A percentile compares a stretch with the other conserved stretches of the same genome.
These are phyloP conservation scores for Diaporthe amygdali DNA, from an alignment of 2,329 filamentous ascomycete species.

Conservation along the genomic window DNA sequence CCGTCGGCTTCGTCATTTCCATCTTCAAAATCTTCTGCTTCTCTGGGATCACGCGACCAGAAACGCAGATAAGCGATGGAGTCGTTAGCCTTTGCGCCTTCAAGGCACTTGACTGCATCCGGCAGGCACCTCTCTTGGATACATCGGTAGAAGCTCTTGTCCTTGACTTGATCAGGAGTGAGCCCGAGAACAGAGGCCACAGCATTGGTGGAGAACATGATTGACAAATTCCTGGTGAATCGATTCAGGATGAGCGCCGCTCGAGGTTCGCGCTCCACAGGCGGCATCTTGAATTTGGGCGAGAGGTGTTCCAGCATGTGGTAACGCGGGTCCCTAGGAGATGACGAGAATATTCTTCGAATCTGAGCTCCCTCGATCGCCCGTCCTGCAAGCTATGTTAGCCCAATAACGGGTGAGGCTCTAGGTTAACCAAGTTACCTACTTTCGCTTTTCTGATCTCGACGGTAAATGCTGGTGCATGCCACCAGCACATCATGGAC, in stretches of 20 bases:
- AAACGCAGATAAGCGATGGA: conserved; percentile 91
- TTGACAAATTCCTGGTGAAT: conserved; percentile 80
- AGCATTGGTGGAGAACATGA: conserved; percentile 86
- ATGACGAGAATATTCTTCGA: conserved; percentile 79
- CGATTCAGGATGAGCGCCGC: conserved; percentile 86
- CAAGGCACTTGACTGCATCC: conserved; percentile 79
- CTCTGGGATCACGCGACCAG: conserved; percentile 77
- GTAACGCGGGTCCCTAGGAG: conserved; percentile 82
- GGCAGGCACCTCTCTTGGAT: conserved; percentile 78
- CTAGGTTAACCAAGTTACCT: conserved; percentile 42
- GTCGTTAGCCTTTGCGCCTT: conserved; percentile 87
- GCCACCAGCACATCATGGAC: conserved; percentile 89
- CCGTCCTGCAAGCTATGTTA: conserved; percentile 59
- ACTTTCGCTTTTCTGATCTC: conserved; percentile 76
- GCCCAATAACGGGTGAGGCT: background rate
- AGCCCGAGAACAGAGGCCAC: conserved; percentile 79
- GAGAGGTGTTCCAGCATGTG: conserved; percentile 89
- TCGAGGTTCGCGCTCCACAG: conserved; percentile 75
- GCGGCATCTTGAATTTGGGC: conserved; percentile 73
- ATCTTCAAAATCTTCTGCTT: conserved; percentile 55
- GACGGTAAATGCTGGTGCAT: conserved; percentile 78
- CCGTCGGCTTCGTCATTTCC: conserved; percentile 37
- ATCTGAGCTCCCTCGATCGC: conserved; percentile 80
- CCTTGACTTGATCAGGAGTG: conserved; percentile 69
- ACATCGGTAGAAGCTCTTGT: conserved; percentile 86